phyloP scores from a whole-genome alignment of 805 yeast genomes.

The Wickerhamiella cacticola region DNA sequence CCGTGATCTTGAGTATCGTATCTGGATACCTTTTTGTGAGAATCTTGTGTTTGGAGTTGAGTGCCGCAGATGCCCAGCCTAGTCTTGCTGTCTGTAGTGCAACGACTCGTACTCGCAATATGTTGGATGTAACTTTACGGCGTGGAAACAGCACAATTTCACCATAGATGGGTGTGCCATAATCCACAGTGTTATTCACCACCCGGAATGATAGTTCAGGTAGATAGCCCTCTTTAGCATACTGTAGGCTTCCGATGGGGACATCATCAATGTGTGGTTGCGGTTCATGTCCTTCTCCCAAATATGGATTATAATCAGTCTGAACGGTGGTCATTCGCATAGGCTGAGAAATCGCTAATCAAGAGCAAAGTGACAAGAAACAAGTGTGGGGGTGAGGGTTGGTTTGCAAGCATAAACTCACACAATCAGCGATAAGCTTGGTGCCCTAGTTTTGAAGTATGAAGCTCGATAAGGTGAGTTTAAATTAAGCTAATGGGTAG shows the following conservation, averaged over 20 bases:
- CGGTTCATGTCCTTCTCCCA: slow-evolving; percentile 1
- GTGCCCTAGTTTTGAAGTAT: no score
- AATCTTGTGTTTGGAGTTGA: neutral
- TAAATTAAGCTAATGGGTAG: no score
- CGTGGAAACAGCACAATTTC: slow-evolving; percentile 8
- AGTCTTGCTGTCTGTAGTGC: neutral
- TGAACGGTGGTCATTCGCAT: neutral
- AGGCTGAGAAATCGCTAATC: neutral
- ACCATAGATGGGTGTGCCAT: slow-evolving; percentile 4
- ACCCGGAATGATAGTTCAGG: slow-evolving; percentile 3
- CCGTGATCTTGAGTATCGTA: neutral
- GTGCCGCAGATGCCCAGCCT: neutral
- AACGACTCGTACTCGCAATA: neutral
- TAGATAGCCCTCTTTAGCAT: neutral
- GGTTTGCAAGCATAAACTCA: no score
- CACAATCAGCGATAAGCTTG: no score
- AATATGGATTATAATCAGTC: neutral
- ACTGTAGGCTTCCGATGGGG: neutral
- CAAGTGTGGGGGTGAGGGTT: neutral
- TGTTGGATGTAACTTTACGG: neutral
- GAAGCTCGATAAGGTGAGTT: no score
- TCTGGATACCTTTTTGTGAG: slow-evolving; percentile 1
- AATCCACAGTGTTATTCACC: neutral
- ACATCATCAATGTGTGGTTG: neutral
- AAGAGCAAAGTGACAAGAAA: neutral